Percentiles rank a stretch among this genome's conserved stretches.
phyloP scores from a whole-genome alignment of 177 flowering plant genomes.

The Tripterygium wilfordii region DNA sequence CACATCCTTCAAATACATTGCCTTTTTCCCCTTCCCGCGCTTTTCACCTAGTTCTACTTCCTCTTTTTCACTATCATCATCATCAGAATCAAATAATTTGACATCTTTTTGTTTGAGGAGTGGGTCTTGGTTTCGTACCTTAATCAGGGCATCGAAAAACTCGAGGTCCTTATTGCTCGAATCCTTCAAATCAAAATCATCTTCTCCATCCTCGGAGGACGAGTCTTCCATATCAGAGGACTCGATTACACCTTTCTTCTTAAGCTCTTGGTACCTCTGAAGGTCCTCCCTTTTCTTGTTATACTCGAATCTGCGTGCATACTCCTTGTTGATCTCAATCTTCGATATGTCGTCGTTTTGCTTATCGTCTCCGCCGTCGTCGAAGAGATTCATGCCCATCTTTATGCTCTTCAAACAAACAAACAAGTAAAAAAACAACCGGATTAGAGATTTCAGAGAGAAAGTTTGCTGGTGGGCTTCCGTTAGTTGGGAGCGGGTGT shows the following conservation, averaged over 20 bases:
- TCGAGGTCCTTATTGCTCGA: constrained; percentile 27
- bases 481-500: too few species aligned
- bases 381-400: constrained; percentile 32
- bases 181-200: constrained; percentile 8
- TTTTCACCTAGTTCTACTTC: constrained; percentile 6
- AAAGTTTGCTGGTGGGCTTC: too few species aligned
- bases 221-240: constrained; percentile 17
- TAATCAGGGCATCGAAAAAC: constrained; percentile 50
- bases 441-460: too few species aligned
- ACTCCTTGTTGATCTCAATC: constrained; percentile 57
- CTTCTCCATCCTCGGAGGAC: constrained; percentile 30
- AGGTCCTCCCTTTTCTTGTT: constrained; percentile 80
- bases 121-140: constrained; percentile 69
- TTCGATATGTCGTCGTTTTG: constrained; percentile 36
- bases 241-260: constrained; percentile 48
- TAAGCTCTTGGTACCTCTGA: constrained; percentile 57
- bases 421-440: too few species aligned
- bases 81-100: constrained; percentile 44
- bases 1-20: constrained; percentile 81
- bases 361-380: constrained; percentile 23
- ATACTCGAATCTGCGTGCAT: constrained; percentile 59
- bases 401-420: too few species aligned
- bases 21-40: constrained; percentile 29
- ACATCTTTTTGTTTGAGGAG: constrained; percentile 38
- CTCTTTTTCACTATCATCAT: constrained; percentile 16